Evolutionary conservation across 164 flowering plant species (phyloP), one percentile per base, ranked within the genome.

Genomic region (Liriodendron chinense): DNA sequence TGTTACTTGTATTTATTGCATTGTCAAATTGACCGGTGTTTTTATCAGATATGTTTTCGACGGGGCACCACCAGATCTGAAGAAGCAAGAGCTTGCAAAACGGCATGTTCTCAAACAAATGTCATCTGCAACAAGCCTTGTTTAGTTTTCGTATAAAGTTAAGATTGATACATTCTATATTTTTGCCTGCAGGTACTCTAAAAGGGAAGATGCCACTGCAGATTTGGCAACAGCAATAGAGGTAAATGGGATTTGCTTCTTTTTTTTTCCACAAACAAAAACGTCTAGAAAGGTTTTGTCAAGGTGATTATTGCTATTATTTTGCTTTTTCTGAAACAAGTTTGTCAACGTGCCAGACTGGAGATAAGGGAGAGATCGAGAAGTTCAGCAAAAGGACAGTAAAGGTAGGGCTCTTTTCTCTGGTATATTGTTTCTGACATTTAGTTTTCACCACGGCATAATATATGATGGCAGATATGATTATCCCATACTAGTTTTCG

Each of bases 381-480:
- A 93, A 94, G 80, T 96, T 83, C 79, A 94, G 99, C 73, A 96
- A 96, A 76, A 78, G 97, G 75, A 94, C 99, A 48, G 99, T 96
- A 73, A 96, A 96, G 94, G 98, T 92, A 74, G 47, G 74, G 68
- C 53, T 73, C 47, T 73, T 72, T 69, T 20, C 69, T 48, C 18
- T 18, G 10, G 18, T 25, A 28, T 3, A 56, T 56, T 56, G 14
- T 20, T 56, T 56, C 61, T 20, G 20, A 13, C 20, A 56, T 56
- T 7, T 56, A 2, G 43, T 34, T 34, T 34, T 34, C 43, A 34
- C 43, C 0, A 0, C 5, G 43, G 3, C 43, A 34, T 34, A 7
- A 34, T 34, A 34, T 34, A 4, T 12, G 59, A 16, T 12, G 59
- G 59, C 59, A 53, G 59, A 12, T 53, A 53, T 16, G 18, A 53